Evolutionary conservation across 2,329 filamentous ascomycete genomes (phyloP).

Genomic region (Fusarium coicis): DNA sequence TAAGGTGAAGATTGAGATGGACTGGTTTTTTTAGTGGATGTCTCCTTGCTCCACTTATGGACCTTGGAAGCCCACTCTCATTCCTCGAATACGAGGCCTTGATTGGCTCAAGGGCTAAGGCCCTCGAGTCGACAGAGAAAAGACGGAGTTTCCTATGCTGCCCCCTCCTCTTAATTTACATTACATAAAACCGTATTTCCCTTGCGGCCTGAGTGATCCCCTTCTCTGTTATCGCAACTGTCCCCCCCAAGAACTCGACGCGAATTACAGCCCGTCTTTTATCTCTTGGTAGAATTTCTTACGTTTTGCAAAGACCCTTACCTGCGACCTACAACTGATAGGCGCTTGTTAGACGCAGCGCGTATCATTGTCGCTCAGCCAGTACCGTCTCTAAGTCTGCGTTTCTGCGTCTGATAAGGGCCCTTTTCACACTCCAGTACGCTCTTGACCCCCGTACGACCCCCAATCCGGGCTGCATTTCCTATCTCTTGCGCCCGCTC

Average conservation of each 20-base stretch:
- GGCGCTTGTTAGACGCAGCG: constrained; percentile 43
- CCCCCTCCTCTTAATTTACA: constrained; percentile 49
- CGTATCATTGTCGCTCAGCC: constrained; percentile 32
- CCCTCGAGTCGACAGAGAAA: constrained; percentile 34
- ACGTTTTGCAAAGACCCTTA: constrained; percentile 43
- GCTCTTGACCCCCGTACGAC: constrained; percentile 42
- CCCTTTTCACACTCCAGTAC: not conserved
- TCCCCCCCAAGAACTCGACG: constrained; percentile 44
- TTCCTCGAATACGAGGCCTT: not conserved
- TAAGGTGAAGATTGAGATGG: constrained; percentile 33
- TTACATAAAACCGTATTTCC: constrained; percentile 52
- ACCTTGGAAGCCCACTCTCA: constrained; percentile 13
- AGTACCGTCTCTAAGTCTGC: constrained; percentile 29
- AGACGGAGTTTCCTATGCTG: constrained; percentile 39
- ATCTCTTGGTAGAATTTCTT: constrained; percentile 48
- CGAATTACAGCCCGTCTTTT: constrained; percentile 46
- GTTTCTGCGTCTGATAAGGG: constrained; percentile 24
- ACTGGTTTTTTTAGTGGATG: constrained; percentile 41
- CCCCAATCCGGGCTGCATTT: constrained; percentile 45
- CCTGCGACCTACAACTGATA: constrained; percentile 43
- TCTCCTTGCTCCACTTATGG: constrained; percentile 27
- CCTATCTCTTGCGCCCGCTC: constrained; percentile 49
- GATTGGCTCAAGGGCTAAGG: constrained; percentile 37
- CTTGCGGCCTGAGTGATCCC: constrained; percentile 46
- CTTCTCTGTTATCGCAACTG: constrained; percentile 47